Conservation (phyloP, 306 rosid species). For the Ochetophila trinervis region DNA sequence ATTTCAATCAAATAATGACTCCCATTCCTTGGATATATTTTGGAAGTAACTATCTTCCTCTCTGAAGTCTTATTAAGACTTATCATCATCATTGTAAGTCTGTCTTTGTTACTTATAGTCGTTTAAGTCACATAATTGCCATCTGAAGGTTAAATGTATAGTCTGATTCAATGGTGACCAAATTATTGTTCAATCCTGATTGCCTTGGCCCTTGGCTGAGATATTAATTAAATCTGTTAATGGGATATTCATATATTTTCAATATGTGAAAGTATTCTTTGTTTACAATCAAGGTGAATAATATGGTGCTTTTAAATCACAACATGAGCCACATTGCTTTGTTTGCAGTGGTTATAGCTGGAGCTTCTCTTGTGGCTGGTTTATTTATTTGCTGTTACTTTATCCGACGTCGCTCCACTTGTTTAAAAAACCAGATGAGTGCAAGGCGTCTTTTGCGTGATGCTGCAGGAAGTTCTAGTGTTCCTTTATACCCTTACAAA, state of each 20-base stretch:
- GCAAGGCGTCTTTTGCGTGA: conserved; percentile 66
- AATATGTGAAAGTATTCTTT: not conserved
- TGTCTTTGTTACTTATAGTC: not conserved
- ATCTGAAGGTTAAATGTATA: not conserved
- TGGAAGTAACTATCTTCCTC: not conserved
- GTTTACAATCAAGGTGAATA: not conserved
- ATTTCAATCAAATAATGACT: not conserved
- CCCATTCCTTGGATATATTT: not conserved
- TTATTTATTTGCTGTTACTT: conserved; percentile 45
- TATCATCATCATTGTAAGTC: not conserved
- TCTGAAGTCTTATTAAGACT: not conserved
- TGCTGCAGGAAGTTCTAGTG: conserved; percentile 80
- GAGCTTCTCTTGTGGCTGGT: conserved; percentile 55
- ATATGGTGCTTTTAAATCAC: conserved; percentile 1
- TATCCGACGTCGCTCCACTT: conserved; percentile 59
- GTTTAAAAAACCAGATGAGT: conserved; percentile 58
- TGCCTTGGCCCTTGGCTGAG: not conserved
- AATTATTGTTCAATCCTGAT: conserved; percentile 1
- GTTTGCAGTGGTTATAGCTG: conserved; percentile 47
- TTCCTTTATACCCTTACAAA: conserved; percentile 67
- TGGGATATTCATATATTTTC: no score
- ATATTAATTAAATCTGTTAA: not conserved
- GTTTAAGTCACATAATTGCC: not conserved
- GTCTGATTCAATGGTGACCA: not conserved
- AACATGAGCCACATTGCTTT: conserved; percentile 11